Base-by-base conservation (phyloP, 2,329 filamentous ascomycete species). In the Paraphoma chrysanthemicola region DNA sequence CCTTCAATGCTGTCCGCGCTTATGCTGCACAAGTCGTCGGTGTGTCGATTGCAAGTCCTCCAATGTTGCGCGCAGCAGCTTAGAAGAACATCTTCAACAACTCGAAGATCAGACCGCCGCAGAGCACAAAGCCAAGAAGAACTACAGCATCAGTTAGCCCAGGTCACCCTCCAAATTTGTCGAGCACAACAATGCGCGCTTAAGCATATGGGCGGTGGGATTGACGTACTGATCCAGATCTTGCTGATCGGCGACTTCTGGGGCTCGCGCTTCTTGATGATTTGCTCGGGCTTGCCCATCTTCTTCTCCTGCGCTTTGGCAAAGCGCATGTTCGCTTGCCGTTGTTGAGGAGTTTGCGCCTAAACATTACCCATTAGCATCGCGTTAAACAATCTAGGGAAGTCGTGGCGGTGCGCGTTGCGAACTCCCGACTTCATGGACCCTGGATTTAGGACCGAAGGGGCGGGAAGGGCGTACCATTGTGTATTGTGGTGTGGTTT, bases 301-400 rank as follows among this genome's bases (percentile, higher is more conserved):
- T 88, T 90, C 57, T 83, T 81, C 74, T 90, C 87, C 75, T 94
- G 88, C 51, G 86, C 83, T 75, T 89, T 89, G 66, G 85, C 88
- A 79, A 92, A 96, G 79, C 90, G 90, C 72, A 86, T 86, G 81
- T 95, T 95, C 62, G 89, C 88, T 72, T 87, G 87, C 77, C 91
- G 89, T 82, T 95, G 92, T 78, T 92, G 86, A 67, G 89, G 91
- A 66, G 91, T 95, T 88, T 94, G 91, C 68, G 88, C 90, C 90
- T 93, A 16, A 16, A 53, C 28, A 31, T n/a, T 18, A 38, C n/a
- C 12, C 17, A 28, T 51, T n/a, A 51, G 29, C n/a, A 33, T 33
- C 11, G 23, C 23, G 23, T 23, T 2, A 2, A 23, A 23, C 5
- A 2, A 23, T 23, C 23, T 23, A 23, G 23, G 23, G 5, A 23